phyloP scores from a whole-genome alignment of 768 basidiomycete species.

The Suillus placidus region DNA sequence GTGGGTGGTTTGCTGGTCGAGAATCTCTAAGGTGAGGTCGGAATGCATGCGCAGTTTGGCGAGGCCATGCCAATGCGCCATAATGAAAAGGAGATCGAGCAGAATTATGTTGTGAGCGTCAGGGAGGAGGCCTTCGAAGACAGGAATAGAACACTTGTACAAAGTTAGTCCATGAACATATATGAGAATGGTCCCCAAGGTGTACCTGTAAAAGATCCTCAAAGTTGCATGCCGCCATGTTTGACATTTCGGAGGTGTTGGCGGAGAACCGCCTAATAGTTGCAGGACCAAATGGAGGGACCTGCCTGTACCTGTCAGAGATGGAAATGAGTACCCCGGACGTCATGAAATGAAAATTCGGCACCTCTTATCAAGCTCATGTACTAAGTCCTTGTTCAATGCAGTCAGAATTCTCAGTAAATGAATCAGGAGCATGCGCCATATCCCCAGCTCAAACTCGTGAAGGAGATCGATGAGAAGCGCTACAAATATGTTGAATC shows the following conservation, averaged over 20 bases:
- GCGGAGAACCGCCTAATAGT: slow-evolving; percentile 33
- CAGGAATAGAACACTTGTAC: slow-evolving; percentile 33
- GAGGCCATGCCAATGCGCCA: slow-evolving; percentile 35
- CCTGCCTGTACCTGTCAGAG: slow-evolving; percentile 27
- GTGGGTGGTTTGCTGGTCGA: slow-evolving; percentile 16
- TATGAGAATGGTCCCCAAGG: background rate
- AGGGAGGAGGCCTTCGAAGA: slow-evolving; percentile 33
- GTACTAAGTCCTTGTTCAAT: background rate
- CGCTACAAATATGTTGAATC: slow-evolving; percentile 26
- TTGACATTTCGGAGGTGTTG: slow-evolving; percentile 37
- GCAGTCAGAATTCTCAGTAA: no score
- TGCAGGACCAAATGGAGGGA: slow-evolving; percentile 34
- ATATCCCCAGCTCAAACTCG: slow-evolving; percentile 41
- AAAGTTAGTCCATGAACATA: background rate
- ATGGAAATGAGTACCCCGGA: no score
- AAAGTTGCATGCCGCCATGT: slow-evolving; percentile 39
- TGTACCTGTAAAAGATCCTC: slow-evolving; percentile 38
- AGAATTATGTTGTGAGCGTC: slow-evolving; percentile 17
- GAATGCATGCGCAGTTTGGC: slow-evolving; percentile 36
- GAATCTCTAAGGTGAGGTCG: slow-evolving; percentile 17
- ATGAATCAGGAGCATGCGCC: slow-evolving; percentile 24
- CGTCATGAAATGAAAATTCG: background rate
- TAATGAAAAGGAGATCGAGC: slow-evolving; percentile 28
- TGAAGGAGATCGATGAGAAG: slow-evolving; percentile 41
- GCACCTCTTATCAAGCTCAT: slow-evolving; percentile 27